Conservation (phyloP, 441 rosid genomes). For the Aquilaria agallochum region DNA sequence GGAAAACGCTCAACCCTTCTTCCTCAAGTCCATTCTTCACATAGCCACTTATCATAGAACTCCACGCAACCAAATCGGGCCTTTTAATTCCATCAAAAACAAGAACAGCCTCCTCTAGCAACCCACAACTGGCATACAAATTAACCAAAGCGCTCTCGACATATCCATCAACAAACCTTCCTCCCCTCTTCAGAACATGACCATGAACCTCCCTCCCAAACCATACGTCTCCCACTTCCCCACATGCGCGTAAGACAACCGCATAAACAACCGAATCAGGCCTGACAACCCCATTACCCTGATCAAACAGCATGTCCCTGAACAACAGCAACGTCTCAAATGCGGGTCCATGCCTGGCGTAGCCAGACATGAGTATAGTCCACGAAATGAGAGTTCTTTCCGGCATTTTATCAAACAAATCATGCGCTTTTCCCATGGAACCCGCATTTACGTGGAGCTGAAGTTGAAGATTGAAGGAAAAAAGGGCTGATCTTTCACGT, state of each 20-base stretch:
- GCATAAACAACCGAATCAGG: conserved; percentile 25
- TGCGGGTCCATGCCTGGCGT: conserved; percentile 20
- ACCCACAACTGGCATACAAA: conserved; percentile 26
- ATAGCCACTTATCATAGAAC: conserved; percentile 21
- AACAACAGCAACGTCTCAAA: conserved; percentile 20
- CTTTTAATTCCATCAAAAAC: conserved; percentile 16
- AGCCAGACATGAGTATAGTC: conserved; percentile 33
- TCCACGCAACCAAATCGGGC: conserved; percentile 30
- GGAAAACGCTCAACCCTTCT: conserved; percentile 22
- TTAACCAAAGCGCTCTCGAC: conserved; percentile 27
- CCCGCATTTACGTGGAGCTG: conserved; percentile 17
- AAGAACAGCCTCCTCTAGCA: conserved; percentile 18
- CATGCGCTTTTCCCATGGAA: conserved; percentile 20
- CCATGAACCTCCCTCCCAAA: conserved; percentile 23
- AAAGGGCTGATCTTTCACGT: conserved; percentile 3
- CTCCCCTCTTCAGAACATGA: conserved; percentile 23
- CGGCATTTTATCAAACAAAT: conserved; percentile 19
- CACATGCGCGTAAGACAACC: conserved; percentile 22
- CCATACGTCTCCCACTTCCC: conserved; percentile 11
- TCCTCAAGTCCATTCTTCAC: conserved; percentile 23
- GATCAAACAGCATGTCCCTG: conserved; percentile 14
- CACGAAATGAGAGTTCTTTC: conserved; percentile 30
- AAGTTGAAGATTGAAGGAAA: conserved; percentile 17
- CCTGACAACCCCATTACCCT: conserved; percentile 5
- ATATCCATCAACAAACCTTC: conserved; percentile 23